Evolutionary conservation across 495 filamentous ascomycete genomes (phyloP).

Genomic region (Tetracladium marchalianum): DNA sequence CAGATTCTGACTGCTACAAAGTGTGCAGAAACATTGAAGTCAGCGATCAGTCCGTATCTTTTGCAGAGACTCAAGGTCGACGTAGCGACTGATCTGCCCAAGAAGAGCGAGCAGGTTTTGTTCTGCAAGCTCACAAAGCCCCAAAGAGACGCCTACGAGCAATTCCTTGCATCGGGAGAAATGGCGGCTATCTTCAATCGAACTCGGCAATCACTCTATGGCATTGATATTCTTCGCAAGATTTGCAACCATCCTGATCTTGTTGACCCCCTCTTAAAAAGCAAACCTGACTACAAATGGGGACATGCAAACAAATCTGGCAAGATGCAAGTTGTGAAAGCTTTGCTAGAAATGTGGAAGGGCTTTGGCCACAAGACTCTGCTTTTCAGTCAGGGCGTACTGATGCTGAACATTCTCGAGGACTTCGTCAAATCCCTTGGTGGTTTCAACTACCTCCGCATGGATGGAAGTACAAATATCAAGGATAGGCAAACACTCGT

Average conservation of each 20-base stretch:
- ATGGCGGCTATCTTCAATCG: constrained; percentile 67
- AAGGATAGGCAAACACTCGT: constrained; percentile 74
- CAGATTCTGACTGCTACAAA: constrained; percentile 86
- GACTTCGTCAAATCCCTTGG: constrained; percentile 56
- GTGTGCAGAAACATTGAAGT: constrained; percentile 83
- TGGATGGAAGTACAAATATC: constrained; percentile 87
- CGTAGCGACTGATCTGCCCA: constrained; percentile 83
- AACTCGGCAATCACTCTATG: constrained; percentile 69
- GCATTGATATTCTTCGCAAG: constrained; percentile 86
- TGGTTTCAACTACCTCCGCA: constrained; percentile 70
- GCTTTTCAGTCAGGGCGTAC: constrained; percentile 80
- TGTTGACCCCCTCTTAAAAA: constrained; percentile 48
- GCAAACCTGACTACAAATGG: constrained; percentile 57
- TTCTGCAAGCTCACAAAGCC: constrained; percentile 82
- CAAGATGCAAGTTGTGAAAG: constrained; percentile 89
- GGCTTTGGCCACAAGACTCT: constrained; percentile 80
- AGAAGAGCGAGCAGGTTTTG: constrained; percentile 89
- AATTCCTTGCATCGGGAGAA: constrained; percentile 73
- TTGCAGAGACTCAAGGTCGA: constrained; percentile 91
- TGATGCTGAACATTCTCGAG: constrained; percentile 91
- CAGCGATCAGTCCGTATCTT: constrained; percentile 83
- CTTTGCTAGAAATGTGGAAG: constrained; percentile 77
- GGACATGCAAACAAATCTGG: constrained; percentile 68
- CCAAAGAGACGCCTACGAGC: constrained; percentile 67
- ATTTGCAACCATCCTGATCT: constrained; percentile 97